These are phyloP conservation scores for Ottelia alismoides DNA, from an alignment of 106 monocot species.

Conservation along the genomic window DNA sequence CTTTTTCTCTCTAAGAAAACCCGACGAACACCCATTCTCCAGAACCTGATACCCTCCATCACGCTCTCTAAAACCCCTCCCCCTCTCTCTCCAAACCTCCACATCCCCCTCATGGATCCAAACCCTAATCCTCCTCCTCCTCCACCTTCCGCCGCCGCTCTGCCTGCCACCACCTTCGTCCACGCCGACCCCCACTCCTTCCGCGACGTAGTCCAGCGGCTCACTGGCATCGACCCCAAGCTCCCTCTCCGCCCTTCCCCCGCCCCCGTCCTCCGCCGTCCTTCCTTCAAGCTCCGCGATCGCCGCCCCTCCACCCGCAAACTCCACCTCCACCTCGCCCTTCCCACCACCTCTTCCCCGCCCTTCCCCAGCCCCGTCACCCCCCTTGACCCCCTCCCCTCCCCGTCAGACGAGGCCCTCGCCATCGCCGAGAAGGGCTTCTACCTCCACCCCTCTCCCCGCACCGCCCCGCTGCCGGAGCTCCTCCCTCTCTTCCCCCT, in stretches of 20 bases:
- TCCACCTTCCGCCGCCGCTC: too few species aligned
- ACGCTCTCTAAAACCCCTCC: too few species aligned
- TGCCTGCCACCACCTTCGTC: too few species aligned
- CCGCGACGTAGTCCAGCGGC: constrained; percentile 22
- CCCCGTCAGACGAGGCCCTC: constrained; percentile 31
- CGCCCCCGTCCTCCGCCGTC: background rate
- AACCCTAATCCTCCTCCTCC: too few species aligned
- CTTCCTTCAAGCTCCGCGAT: constrained; percentile 39
- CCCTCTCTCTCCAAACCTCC: too few species aligned
- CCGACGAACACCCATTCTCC: too few species aligned
- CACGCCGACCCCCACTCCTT: constrained; percentile 18
- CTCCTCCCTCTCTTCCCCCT: constrained; percentile 11
- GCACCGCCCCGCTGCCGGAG: constrained; percentile 1
- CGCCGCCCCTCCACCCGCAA: constrained; percentile 21
- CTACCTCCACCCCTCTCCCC: constrained; percentile 25
- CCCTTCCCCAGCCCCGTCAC: constrained; percentile 27
- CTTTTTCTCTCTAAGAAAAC: too few species aligned
- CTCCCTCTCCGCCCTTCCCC: background rate
- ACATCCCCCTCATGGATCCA: too few species aligned
- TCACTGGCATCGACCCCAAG: constrained; percentile 10
- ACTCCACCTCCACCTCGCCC: constrained; percentile 2
- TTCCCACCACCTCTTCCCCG: constrained; percentile 2
- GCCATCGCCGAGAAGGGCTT: constrained; percentile 16
- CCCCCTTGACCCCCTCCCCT: background rate
- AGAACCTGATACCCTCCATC: too few species aligned